phyloP scores from a whole-genome alignment of 306 rosid species.

The Castanopsis chinensis region DNA sequence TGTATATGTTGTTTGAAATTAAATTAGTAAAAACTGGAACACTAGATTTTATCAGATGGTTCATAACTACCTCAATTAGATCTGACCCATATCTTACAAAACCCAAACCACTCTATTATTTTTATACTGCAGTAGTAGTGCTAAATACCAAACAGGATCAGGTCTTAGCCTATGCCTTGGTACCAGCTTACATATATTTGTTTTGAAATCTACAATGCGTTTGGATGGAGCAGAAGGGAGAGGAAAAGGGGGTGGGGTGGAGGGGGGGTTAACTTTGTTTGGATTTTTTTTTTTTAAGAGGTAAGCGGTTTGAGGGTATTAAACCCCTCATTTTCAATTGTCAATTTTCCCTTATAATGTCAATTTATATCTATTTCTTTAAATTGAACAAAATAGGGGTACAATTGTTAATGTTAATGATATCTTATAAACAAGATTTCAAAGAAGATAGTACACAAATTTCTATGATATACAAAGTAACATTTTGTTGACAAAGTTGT shows the following conservation, averaged over 20 bases:
- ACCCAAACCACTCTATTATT: not conserved
- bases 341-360: not conserved
- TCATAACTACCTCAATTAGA: not conserved
- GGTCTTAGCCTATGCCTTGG: not conserved
- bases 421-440: not conserved
- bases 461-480: not conserved
- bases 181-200: not conserved
- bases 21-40: not conserved
- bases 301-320: no score
- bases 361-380: not conserved
- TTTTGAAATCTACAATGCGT: not conserved
- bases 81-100: not conserved
- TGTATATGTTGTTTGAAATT: not conserved
- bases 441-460: not conserved
- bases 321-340: not conserved
- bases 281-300: no score
- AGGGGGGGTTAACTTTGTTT: no score
- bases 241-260: no score
- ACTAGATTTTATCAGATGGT: not conserved
- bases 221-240: no score
- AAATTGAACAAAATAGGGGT: not conserved
- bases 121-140: not conserved
- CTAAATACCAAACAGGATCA: not conserved
- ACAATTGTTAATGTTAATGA: no score
- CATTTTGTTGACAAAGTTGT: not conserved